Conservation (phyloP, 2,329 filamentous ascomycete species). For the Claviceps maximensis region DNA sequence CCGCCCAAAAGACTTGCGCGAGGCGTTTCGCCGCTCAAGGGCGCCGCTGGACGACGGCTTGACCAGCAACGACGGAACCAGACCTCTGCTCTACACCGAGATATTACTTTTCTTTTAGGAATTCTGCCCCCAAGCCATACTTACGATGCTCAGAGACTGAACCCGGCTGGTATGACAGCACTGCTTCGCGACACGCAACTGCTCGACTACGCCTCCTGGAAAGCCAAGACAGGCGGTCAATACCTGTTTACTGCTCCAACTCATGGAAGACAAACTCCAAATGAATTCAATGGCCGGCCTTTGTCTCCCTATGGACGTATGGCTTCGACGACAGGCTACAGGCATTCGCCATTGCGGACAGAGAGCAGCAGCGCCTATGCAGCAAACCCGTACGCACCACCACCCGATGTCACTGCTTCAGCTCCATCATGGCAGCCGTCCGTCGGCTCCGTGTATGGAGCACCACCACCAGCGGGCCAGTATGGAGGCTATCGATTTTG, state of each 20-base stretch:
- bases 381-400: slow-evolving; percentile 17
- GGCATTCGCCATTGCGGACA: slow-evolving; percentile 38
- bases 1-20: slow-evolving; percentile 77
- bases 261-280: slow-evolving; percentile 28
- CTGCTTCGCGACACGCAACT: slow-evolving; percentile 57
- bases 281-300: slow-evolving; percentile 30
- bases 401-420: slow-evolving; percentile 14
- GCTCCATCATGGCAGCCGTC: slow-evolving; percentile 17
- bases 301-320: slow-evolving; percentile 35
- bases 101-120: slow-evolving; percentile 50
- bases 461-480: slow-evolving; percentile 19
- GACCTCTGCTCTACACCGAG: slow-evolving; percentile 57
- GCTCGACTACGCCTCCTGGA: slow-evolving; percentile 46
- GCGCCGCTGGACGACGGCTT: slow-evolving; percentile 70
- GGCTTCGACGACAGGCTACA: slow-evolving; percentile 29
- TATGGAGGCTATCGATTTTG: slow-evolving; percentile 24
- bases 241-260: slow-evolving; percentile 20
- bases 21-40: slow-evolving; percentile 87
- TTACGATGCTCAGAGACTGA: slow-evolving; percentile 61
- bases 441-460: slow-evolving; percentile 17
- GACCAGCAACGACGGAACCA: slow-evolving; percentile 61
- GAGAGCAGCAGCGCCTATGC: slow-evolving; percentile 21
- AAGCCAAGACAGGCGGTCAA: slow-evolving; percentile 26
- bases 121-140: slow-evolving; percentile 61
- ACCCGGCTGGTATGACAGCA: slow-evolving; percentile 55